phyloP scores from a whole-genome alignment of 441 rosid species.

The Populus trichocarpa region DNA sequence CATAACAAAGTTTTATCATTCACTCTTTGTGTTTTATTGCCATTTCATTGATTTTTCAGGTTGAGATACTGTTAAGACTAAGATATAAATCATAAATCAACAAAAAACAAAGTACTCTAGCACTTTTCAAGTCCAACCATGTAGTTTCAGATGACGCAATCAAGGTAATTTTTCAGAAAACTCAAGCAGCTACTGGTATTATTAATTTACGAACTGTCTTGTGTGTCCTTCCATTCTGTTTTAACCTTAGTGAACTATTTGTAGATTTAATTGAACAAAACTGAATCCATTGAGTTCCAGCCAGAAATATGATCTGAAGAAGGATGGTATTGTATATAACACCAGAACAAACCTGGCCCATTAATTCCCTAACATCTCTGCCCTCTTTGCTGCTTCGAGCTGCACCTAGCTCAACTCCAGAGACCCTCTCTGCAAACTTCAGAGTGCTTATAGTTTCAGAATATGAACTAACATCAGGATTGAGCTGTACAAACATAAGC shows the following conservation, averaged over 20 bases:
- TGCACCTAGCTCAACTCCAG: constrained; percentile 96
- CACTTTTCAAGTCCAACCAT: background rate
- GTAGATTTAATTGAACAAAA: background rate
- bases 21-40: background rate
- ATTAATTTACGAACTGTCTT: background rate
- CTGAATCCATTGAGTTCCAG: background rate
- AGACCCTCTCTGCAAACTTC: constrained; percentile 93
- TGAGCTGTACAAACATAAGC: constrained; percentile 93
- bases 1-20: background rate
- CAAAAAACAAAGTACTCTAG: background rate
- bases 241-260: background rate
- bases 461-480: constrained; percentile 80
- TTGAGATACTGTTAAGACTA: background rate
- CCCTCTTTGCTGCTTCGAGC: constrained; percentile 83
- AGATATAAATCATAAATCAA: background rate
- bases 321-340: background rate
- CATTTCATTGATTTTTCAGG: background rate
- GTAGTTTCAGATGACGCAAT: background rate
- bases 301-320: background rate
- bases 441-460: constrained; percentile 87
- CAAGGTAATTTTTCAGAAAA: background rate
- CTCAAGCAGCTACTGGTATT: background rate
- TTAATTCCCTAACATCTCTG: constrained; percentile 79
- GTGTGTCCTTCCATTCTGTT: background rate
- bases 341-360: constrained; percentile 67